phyloP scores from a whole-genome alignment of 345 rosid species.

The Clausena lansium region DNA sequence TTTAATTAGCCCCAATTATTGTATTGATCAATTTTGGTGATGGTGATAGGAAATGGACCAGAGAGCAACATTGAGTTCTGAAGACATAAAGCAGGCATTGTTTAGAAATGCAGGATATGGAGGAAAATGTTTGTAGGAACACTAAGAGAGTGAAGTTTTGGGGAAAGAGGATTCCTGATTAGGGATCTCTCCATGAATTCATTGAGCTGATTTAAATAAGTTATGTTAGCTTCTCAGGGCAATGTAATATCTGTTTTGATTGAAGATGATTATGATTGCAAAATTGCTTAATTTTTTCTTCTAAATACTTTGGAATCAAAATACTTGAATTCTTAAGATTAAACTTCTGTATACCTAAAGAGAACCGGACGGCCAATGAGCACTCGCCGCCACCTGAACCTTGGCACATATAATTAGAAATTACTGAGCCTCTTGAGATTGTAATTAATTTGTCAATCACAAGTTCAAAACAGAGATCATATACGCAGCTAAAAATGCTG shows the following conservation, averaged over 20 bases:
- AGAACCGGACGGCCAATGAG: background rate
- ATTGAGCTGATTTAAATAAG: conserved; percentile 8
- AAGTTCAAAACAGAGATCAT: background rate
- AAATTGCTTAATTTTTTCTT: background rate
- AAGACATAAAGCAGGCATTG: conserved; percentile 89
- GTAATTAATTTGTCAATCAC: background rate
- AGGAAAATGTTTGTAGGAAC: conserved; percentile 67
- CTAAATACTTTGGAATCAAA: background rate
- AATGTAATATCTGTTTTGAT: conserved; percentile 3
- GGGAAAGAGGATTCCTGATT: background rate
- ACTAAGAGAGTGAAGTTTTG: background rate
- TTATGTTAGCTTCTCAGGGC: conserved; percentile 12
- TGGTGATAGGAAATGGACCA: conserved; percentile 32
- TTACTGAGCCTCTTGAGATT: background rate
- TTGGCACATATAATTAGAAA: background rate
- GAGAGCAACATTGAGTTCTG: conserved; percentile 43
- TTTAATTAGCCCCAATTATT: background rate
- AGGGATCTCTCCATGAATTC: conserved; percentile 8
- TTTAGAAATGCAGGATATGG: conserved; percentile 94
- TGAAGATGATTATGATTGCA: conserved; percentile 1
- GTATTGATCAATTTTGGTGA: background rate
- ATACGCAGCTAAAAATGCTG: background rate
- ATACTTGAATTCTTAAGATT: too few species aligned
- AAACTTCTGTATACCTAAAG: background rate
- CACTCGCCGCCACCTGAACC: background rate